Evolutionary conservation across 345 rosid genomes (phyloP).

Genomic region (Bruguiera gymnorhiza): DNA sequence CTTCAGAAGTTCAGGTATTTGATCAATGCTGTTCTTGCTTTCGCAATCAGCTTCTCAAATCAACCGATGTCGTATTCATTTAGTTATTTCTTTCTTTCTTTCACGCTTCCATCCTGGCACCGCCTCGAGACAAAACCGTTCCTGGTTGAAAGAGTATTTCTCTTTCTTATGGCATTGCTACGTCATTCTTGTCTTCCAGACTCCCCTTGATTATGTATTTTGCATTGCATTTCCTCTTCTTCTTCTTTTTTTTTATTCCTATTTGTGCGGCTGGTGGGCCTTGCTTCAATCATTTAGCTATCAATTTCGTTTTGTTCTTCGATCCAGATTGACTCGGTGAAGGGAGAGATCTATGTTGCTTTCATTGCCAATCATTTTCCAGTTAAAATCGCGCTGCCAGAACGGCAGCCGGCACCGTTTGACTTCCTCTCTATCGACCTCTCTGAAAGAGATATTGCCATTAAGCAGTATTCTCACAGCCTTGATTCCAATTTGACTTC

Average conservation of each 20-base stretch:
- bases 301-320: slow-evolving; percentile 2
- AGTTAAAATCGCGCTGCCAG: slow-evolving; percentile 56
- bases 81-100: no score
- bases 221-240: neutral
- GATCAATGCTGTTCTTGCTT: no score
- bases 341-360: slow-evolving; percentile 76
- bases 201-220: neutral
- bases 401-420: slow-evolving; percentile 67
- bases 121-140: no score
- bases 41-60: no score
- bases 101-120: no score
- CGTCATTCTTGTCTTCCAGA: neutral
- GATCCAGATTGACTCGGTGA: slow-evolving; percentile 64
- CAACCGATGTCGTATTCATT: no score
- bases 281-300: neutral
- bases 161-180: neutral
- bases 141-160: neutral
- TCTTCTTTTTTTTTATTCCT: neutral
- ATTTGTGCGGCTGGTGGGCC: neutral
- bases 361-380: slow-evolving; percentile 77
- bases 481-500: slow-evolving; percentile 53
- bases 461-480: slow-evolving; percentile 63
- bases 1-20: no score
- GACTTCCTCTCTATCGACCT: slow-evolving; percentile 67
- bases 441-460: slow-evolving; percentile 55